Base-by-base conservation (phyloP, 768 basidiomycete species). In the Boletus tylopilopsis region DNA sequence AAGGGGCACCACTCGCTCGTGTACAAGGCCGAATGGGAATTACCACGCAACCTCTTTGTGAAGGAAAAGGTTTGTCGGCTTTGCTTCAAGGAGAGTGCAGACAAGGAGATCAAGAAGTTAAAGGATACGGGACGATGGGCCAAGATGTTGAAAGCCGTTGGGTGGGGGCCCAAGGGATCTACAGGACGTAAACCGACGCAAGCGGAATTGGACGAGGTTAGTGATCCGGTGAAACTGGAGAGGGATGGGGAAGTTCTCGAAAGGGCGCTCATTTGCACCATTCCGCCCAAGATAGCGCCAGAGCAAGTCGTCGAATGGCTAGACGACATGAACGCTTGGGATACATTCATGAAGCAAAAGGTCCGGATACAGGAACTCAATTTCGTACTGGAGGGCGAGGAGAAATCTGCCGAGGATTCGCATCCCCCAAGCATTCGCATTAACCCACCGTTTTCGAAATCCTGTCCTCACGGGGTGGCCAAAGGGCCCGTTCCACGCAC, bases 1-100 rank as follows among this genome's bases (percentile, higher is more conserved):
- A 0, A 15, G 0, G 82, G 84, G 0, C 58, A 79, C 56, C 83
- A 85, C 56, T 84, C 83, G 0, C 41, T 63, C 27, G 78, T 80
- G 0, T 77, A 78, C 55, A 57, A 68, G 34, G 78, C 73, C 8
- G 76, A 79, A 46, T 76, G 75, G 69, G 78, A 78, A 35, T 56
- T 84, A 2, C 81, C 82, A 1, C 71, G 73, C 1, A 62, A 68
- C 16, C 16, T 74, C 5, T 63, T 79, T 6, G 41, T 66, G 7
- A 64, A 61, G 2, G 64, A 68, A 3, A 50, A 58, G 1, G 19
- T 79, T 2, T 80, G 79, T 60, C 25, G 41, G 0, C 7, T 47
- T 7, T 81, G 80, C 40, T 64, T 76, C 21, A 27, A 59, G 13
- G 64, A 67, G 5, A 68, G 71, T 15, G 52, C 64, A 18, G 38